phyloP scores from a whole-genome alignment of 2,329 filamentous ascomycete species.

The Albophoma yamanashiensis region DNA sequence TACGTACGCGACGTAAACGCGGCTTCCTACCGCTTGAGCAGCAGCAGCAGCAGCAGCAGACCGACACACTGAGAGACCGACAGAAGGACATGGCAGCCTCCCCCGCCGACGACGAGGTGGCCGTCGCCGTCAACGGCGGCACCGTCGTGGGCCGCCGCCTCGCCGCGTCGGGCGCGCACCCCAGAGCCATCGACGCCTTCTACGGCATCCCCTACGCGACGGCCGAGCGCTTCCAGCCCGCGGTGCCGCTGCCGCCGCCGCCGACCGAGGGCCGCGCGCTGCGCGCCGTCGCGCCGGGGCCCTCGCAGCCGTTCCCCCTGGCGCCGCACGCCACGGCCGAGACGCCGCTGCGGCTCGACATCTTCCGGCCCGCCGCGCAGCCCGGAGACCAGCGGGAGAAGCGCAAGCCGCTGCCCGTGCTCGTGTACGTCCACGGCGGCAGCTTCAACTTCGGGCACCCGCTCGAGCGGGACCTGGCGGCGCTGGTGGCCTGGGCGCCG shows the following conservation, averaged over 20 bases:
- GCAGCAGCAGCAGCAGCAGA: too few relatives aligned
- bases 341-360: conserved; percentile 42
- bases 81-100: not conserved
- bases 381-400: too few relatives aligned
- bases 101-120: not conserved
- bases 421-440: conserved; percentile 55
- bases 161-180: conserved; percentile 14
- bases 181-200: conserved; percentile 34
- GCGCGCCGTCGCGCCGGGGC: conserved; percentile 24
- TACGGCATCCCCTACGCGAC: conserved; percentile 39
- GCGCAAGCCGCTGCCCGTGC: conserved; percentile 36
- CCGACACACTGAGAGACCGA: too few relatives aligned
- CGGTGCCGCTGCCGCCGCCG: conserved; percentile 19
- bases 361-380: too few relatives aligned
- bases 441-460: conserved; percentile 47
- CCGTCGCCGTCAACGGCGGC: conserved; percentile 11
- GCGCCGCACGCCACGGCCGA: conserved; percentile 27
- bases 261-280: conserved; percentile 10
- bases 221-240: conserved; percentile 34
- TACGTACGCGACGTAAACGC: too few relatives aligned
- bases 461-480: conserved; percentile 46
- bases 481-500: conserved; percentile 46
- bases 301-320: conserved; percentile 10
- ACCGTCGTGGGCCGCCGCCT: conserved; percentile 12
- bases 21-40: too few relatives aligned